phyloP scores from a whole-genome alignment of 176 grass and related monocot genomes.

The Rhipidocladum racemiflorum region DNA sequence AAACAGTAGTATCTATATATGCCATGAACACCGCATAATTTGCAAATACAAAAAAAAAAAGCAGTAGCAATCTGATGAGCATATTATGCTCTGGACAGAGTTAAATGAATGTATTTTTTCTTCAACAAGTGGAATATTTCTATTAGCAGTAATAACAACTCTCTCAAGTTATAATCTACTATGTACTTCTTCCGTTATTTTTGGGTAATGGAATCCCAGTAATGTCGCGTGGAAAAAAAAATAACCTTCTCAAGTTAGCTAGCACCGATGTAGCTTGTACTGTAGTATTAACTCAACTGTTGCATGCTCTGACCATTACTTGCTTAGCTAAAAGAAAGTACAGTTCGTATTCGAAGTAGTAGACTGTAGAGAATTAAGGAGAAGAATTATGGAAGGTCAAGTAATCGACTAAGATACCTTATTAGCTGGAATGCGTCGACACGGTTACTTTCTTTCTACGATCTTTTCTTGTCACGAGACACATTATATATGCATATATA shows the following conservation, averaged over 20 bases:
- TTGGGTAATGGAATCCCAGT: too few relatives aligned
- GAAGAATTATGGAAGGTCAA: not conserved
- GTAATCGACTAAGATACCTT: not conserved
- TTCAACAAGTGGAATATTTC: not conserved
- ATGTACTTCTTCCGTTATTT: too few relatives aligned
- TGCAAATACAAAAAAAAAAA: not conserved
- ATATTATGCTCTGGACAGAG: not conserved
- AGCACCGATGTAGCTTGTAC: not conserved
- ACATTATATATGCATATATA: not conserved
- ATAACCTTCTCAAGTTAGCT: not conserved
- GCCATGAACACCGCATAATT: not conserved
- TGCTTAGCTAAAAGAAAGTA: not conserved
- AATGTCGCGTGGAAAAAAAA: too few relatives aligned
- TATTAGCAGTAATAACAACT: too few relatives aligned
- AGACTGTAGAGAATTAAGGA: not conserved
- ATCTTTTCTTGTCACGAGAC: not conserved
- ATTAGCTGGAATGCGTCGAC: not conserved
- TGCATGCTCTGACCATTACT: not conserved
- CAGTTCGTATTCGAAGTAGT: not conserved
- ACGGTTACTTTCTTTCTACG: not conserved
- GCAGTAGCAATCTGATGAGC: not conserved
- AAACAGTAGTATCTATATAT: too few relatives aligned
- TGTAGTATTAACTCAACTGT: not conserved
- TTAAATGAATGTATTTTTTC: not conserved
- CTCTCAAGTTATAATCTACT: too few relatives aligned